Conservation (phyloP, 805 yeast species). For the Candida peoriensis region DNA sequence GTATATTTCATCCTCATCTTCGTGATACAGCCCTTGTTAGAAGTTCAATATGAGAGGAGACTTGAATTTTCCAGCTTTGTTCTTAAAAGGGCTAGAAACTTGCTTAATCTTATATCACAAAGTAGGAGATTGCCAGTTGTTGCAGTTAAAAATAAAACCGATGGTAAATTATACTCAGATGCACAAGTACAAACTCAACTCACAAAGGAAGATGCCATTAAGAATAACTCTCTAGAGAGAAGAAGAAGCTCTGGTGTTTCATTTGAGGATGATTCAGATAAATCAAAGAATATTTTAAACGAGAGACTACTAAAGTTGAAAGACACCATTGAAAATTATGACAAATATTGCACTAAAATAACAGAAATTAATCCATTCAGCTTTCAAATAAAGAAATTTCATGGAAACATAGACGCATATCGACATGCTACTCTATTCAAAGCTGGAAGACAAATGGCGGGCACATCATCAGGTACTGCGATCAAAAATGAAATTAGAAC, state of each 20-base stretch:
- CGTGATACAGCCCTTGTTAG: slow-evolving; percentile 36
- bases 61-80: slow-evolving; percentile 26
- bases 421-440: slow-evolving; percentile 17
- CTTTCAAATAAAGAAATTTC: slow-evolving; percentile 26
- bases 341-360: slow-evolving; percentile 13
- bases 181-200: slow-evolving; percentile 25
- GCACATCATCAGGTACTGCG: slow-evolving; percentile 15
- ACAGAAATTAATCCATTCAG: slow-evolving; percentile 23
- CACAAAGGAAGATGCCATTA: slow-evolving; percentile 5
- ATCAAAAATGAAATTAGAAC: slow-evolving; percentile 28
- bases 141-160: slow-evolving; percentile 37
- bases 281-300: slow-evolving; percentile 9
- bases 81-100: slow-evolving; percentile 25
- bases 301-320: slow-evolving; percentile 27
- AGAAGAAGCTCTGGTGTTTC: slow-evolving; percentile 14
- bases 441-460: slow-evolving; percentile 19
- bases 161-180: slow-evolving; percentile 32
- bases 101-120: slow-evolving; percentile 24
- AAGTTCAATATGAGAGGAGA: slow-evolving; percentile 35
- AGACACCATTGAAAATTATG: slow-evolving; percentile 26
- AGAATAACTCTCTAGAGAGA: neutral
- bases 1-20: slow-evolving; percentile 29
- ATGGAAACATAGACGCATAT: slow-evolving; percentile 21
- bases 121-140: slow-evolving; percentile 34
- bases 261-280: slow-evolving; percentile 10